Conservation (phyloP, 108 stramenopile species). For the Pelagomonas calceolata region DNA sequence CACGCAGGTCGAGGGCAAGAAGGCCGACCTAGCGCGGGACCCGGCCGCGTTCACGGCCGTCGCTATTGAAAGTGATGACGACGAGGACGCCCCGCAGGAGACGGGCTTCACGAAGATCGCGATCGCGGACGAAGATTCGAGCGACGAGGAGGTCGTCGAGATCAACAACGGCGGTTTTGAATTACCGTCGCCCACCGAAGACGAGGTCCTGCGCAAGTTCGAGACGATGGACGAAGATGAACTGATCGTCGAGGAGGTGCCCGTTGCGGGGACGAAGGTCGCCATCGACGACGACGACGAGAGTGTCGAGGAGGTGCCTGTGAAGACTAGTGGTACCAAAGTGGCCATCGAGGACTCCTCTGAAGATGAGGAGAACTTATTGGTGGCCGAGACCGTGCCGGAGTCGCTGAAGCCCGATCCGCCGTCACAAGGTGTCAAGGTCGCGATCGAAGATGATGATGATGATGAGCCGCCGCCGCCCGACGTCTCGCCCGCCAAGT, state of each 20-base stretch:
- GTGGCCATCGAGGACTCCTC: not conserved
- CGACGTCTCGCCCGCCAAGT: not conserved
- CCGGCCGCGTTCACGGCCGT: not conserved
- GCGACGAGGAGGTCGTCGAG: not conserved
- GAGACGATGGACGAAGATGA: too few species aligned
- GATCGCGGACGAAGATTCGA: not conserved
- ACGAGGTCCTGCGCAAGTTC: too few species aligned
- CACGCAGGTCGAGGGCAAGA: not conserved
- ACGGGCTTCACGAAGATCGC: not conserved
- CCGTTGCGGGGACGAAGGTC: too few species aligned
- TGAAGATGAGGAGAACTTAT: not conserved
- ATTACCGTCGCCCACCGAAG: too few species aligned
- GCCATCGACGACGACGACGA: too few species aligned
- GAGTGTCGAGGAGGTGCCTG: too few species aligned
- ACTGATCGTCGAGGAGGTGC: too few species aligned
- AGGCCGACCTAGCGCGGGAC: not conserved
- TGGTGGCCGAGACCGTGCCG: not conserved
- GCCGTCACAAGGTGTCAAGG: too few species aligned
- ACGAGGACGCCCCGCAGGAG: not conserved
- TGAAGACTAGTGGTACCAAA: too few species aligned
- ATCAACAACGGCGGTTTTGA: too few species aligned
- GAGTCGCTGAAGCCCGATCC: too few species aligned
- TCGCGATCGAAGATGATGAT: not conserved
- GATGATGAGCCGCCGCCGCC: not conserved
- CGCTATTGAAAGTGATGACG: not conserved